Percentiles rank a stretch among this genome's conserved stretches.
phyloP scores from a whole-genome alignment of 202 grass and related monocot species.

The Setaria viridis region DNA sequence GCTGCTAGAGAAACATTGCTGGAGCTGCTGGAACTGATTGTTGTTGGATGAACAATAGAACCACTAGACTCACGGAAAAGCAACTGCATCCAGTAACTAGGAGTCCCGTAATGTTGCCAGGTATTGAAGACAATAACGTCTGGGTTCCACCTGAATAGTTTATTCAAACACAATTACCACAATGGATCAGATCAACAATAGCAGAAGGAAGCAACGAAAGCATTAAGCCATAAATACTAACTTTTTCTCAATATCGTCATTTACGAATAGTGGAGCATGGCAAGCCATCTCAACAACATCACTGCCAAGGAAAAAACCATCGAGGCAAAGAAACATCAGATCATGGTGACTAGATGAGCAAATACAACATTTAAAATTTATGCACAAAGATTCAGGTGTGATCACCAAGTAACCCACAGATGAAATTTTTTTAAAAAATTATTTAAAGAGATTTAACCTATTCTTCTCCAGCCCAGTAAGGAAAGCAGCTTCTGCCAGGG shows the following conservation, averaged over 20 bases:
- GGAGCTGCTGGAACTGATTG: conserved; percentile 51
- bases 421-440: background rate
- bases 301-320: conserved; percentile 53
- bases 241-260: conserved; percentile 68
- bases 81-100: conserved; percentile 86
- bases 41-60: conserved; percentile 57
- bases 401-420: background rate
- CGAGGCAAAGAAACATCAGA: background rate
- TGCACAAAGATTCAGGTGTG: background rate
- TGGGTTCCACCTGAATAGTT: conserved; percentile 70
- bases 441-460: conserved; percentile 47
- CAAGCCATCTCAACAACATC: conserved; percentile 86
- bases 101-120: conserved; percentile 81
- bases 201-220: conserved; percentile 21
- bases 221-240: conserved; percentile 27
- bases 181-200: background rate
- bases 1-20: conserved; percentile 48
- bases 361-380: background rate
- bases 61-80: conserved; percentile 79
- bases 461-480: conserved; percentile 85
- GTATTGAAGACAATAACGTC: conserved; percentile 92
- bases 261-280: conserved; percentile 89
- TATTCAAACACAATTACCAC: conserved; percentile 24
- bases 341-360: background rate
- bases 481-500: conserved; percentile 86